Base-by-base conservation (phyloP, 805 yeast genomes). In the Spathaspora passalidarum region DNA sequence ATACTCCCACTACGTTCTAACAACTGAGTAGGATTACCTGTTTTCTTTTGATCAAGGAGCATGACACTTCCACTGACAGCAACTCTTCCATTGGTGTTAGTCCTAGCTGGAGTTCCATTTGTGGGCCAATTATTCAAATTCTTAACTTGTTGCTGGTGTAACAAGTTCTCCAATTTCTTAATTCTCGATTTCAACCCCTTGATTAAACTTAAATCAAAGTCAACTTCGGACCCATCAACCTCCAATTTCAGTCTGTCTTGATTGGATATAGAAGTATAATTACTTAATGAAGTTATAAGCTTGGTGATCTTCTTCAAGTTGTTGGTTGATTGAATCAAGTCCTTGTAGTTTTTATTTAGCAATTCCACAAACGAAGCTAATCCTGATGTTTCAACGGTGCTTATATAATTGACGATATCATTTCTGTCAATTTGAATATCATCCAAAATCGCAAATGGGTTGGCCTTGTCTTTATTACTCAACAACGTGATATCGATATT, bases 101-200 rank as follows among this genome's bases (percentile, higher is more conserved):
- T 7, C 14, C 8, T 9, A 4, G 11, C 29, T n/a, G 4, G 4
- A 4, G 19, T n/a, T 57, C 60, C 16, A 54, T 32, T n/a, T 51
- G 45, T 18, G 49, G 47, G 79, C 76, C 65, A 73, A 55, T 49
- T 76, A 25, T 72, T 73, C 32, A 81, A 68, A 43, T 80, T 78
- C 39, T 76, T 75, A 56, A 76, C 81, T 51, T 80, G 88, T 44
- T 81, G 85, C 50, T 86, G 88, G 59, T 89, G 94, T 13, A 90
- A 65, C 32, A 89, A 63, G 45, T 80, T 84, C 54, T 90, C 97
- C 43, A 92, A 73, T 53, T 86, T 86, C 50, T 79, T 80, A 35
- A 92, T 87, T 44, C 96, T 69, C 9, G 79, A 63, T 59, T 84
- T 84, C 51, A 89, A 84, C 0, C 87, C 88, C 51, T 74, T 74